Evolutionary conservation across 2,329 filamentous ascomycete species (phyloP), one percentile per base, ranked within the genome.

Genomic region (Aspergillus awamori): DNA sequence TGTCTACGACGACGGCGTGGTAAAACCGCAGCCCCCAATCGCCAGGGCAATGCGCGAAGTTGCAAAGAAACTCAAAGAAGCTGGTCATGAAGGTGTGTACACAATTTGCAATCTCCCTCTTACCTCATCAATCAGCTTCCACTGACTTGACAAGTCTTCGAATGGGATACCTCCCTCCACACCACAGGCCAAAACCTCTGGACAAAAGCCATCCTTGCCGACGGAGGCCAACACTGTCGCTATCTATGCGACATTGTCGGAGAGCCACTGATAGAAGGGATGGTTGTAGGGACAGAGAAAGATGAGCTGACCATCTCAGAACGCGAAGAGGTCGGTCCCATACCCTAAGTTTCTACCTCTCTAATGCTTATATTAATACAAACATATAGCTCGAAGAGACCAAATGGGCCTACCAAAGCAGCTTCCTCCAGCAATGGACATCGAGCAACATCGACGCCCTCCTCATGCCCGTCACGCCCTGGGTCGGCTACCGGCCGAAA

Each of bases 1-100:
- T 1, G 74, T 87, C 28, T 83, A 82, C 78, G 80, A 84, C 70
- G 86, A 89, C 62, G 84, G 82, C 0, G 78, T 88, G 6, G 84
- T 88, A 0, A 81, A 79, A 63, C 85, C 85, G 0, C 86, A 87
- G 59, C 86, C 86, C 0, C 86, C 86, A 0, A 79, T 89, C 17
- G 73, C 75, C 1, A 76, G 87, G 28, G 87, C 86, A 0, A 69
- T 91, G 53, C 72, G 76, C 2, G 71, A 78, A 5, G 75, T 84
- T 0, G 79, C 78, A 0, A 72, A 76, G 81, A 88, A 38, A 70
- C 88, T 59, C 75, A 87, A 2, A 81, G 87, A 7, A 84, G 86
- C 82, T 70, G 84, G 65, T 74, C 83, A 20, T 77, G 81, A 64
- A 80, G 83, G 69, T 71, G 61, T 43, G 28, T 28, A 24, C 41